phyloP scores from a whole-genome alignment of 345 rosid genomes.

The Kernera saxatilis region DNA sequence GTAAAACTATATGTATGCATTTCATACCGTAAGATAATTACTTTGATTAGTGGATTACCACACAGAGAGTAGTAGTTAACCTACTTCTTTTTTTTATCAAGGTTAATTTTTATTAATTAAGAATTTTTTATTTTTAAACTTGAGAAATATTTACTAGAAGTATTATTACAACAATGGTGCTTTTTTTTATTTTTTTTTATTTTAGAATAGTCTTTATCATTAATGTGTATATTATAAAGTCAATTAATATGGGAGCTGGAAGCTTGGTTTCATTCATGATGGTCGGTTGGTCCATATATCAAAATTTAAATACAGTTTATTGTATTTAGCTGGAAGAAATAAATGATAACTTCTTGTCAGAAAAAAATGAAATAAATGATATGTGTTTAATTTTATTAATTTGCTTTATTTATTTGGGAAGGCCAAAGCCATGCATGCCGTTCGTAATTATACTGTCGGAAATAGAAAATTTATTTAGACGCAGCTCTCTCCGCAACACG shows the following conservation, averaged over 20 bases:
- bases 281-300: slow-evolving; percentile 15
- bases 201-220: background rate
- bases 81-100: background rate
- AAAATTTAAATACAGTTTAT: background rate
- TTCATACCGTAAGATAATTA: background rate
- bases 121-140: background rate
- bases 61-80: background rate
- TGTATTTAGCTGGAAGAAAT: slow-evolving; percentile 12
- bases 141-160: background rate
- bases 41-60: background rate
- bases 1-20: background rate
- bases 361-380: background rate
- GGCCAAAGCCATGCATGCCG: slow-evolving; percentile 14
- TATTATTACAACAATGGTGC: background rate
- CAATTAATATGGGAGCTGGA: slow-evolving; percentile 9
- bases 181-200: background rate
- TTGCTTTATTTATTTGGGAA: background rate
- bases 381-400: background rate
- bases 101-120: background rate
- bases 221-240: background rate
- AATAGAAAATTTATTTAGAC: background rate
- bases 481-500: too few species aligned
- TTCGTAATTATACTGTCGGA: slow-evolving; percentile 23
- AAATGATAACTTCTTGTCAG: slow-evolving; percentile 11
- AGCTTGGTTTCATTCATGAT: slow-evolving; percentile 4